These are phyloP conservation scores for Starmerella cellae DNA, from an alignment of 805 yeast genomes.

Conservation along the genomic window DNA sequence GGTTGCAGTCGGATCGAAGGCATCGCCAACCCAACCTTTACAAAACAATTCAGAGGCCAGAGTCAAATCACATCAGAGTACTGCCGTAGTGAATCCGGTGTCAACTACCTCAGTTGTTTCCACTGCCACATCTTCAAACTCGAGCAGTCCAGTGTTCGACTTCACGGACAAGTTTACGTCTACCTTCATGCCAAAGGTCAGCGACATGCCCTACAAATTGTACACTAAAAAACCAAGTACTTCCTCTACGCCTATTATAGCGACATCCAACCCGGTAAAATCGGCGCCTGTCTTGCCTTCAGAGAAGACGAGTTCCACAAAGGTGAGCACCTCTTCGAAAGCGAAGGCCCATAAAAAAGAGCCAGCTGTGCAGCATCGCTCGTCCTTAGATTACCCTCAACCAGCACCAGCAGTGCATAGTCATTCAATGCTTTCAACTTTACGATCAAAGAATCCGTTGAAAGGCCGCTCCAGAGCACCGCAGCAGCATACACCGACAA, in stretches of 20 bases:
- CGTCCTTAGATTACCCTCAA: constrained; percentile 18
- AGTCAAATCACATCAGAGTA: neutral
- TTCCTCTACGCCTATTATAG: neutral
- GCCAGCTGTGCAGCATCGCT: constrained; percentile 7
- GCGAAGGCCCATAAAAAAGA: neutral
- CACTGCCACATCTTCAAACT: neutral
- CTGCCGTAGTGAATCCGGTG: neutral
- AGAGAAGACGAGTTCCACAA: neutral
- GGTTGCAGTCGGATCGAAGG: constrained; percentile 21
- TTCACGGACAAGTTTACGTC: constrained; percentile 6
- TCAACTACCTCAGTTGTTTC: neutral
- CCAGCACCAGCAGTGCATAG: constrained; percentile 11
- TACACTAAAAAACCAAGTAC: constrained; percentile 14
- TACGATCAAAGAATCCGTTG: constrained; percentile 15
- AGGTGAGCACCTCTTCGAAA: neutral
- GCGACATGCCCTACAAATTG: constrained; percentile 21
- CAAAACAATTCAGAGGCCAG: neutral
- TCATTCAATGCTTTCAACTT: constrained; percentile 17
- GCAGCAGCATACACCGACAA: neutral
- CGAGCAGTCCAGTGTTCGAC: constrained; percentile 3
- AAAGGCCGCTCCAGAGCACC: constrained; percentile 2
- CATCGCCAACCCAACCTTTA: neutral
- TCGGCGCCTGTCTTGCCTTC: constrained; percentile 5
- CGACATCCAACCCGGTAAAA: neutral
- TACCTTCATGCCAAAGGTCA: constrained; percentile 16